These are phyloP conservation scores for Linanthus parryae DNA, from an alignment of 148 eudicot genomes.

Conservation along the genomic window DNA sequence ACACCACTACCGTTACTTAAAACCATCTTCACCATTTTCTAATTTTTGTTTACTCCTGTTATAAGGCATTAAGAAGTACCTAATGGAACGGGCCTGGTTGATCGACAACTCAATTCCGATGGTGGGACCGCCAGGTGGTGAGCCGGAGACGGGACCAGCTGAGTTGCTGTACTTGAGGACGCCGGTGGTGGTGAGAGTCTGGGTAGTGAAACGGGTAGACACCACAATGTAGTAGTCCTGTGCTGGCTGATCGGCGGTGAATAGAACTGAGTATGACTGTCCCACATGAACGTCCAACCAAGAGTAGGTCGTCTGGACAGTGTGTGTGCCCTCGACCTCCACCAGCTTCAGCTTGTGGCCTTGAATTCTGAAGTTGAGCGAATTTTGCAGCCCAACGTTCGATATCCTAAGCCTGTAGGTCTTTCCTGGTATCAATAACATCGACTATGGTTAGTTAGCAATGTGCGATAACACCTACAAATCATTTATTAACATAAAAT, in stretches of 20 bases:
- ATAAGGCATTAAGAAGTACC: conserved; percentile 34
- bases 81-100: conserved; percentile 86
- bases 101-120: conserved; percentile 83
- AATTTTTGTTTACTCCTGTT: too few species aligned
- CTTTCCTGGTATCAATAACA: conserved; percentile 45
- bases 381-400: conserved; percentile 79
- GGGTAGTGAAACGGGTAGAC: conserved; percentile 79
- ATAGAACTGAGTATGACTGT: conserved; percentile 80
- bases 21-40: too few species aligned
- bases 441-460: not conserved
- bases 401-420: conserved; percentile 91
- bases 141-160: conserved; percentile 58
- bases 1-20: too few species aligned
- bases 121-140: conserved; percentile 91
- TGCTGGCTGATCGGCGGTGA: conserved; percentile 78
- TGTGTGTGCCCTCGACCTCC: conserved; percentile 97
- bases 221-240: conserved; percentile 77
- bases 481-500: not conserved
- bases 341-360: conserved; percentile 77
- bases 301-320: conserved; percentile 70
- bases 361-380: conserved; percentile 91
- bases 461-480: not conserved
- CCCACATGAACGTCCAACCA: conserved; percentile 89
- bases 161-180: conserved; percentile 71
- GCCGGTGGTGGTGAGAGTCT: conserved; percentile 52